Conservation (phyloP, 208 protist genomes). For the Trypanosoma melophagium region DNA sequence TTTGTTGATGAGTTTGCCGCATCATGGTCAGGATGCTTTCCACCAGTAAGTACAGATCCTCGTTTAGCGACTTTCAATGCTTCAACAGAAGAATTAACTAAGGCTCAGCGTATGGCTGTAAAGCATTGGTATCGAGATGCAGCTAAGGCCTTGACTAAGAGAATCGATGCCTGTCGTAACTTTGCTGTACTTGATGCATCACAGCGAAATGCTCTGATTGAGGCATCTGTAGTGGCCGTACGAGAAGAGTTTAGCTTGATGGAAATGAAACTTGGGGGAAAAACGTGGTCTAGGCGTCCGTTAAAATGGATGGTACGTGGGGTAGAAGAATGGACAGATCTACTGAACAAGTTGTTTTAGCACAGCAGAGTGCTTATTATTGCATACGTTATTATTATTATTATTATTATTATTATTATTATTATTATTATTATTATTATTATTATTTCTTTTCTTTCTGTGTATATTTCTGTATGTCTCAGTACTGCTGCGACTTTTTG, state of each 20-base stretch:
- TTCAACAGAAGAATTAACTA: conserved; percentile 36
- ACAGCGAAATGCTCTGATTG: conserved; percentile 58
- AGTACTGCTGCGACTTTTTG: no score
- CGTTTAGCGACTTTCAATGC: conserved; percentile 43
- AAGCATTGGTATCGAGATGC: conserved; percentile 71
- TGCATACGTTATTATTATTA: not conserved
- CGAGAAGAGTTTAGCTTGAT: conserved; percentile 45
- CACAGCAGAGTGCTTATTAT: not conserved
- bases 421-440: conserved; percentile 1
- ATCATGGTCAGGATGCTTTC: conserved; percentile 76
- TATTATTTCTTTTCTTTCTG: conserved; percentile 20
- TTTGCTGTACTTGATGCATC: conserved; percentile 58
- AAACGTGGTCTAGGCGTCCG: conserved; percentile 64
- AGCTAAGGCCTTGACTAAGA: conserved; percentile 30
- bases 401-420: conserved; percentile 9
- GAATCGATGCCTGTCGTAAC: conserved; percentile 52
- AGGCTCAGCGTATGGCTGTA: conserved; percentile 68
- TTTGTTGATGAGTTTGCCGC: conserved; percentile 64
- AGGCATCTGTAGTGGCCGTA: conserved; percentile 49
- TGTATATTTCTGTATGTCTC: not conserved
- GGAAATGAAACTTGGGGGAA: conserved; percentile 46
- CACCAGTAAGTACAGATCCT: conserved; percentile 32
- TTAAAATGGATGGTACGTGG: conserved; percentile 63
- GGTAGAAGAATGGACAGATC: conserved; percentile 46
- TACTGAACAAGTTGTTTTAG: conserved; percentile 61